These are phyloP conservation scores for Macrotyloma uniflorum DNA, from an alignment of 306 rosid genomes.

Conservation along the genomic window DNA sequence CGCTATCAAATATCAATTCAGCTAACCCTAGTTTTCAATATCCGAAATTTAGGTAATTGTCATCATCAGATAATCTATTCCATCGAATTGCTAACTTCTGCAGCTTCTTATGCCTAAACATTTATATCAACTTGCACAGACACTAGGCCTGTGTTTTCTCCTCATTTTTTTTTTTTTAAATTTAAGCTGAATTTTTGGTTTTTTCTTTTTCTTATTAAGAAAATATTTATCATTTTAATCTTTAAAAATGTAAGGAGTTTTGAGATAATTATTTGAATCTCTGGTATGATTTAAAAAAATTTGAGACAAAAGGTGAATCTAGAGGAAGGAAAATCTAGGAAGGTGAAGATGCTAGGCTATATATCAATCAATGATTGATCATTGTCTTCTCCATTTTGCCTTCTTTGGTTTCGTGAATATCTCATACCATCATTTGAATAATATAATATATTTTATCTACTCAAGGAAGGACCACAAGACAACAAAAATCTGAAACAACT, in stretches of 20 bases:
- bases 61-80: conserved; percentile 22
- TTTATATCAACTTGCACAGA: not conserved
- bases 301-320: not conserved
- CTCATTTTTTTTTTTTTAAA: not conserved
- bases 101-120: not conserved
- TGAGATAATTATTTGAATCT: too few species aligned
- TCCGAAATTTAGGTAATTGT: conserved; percentile 34
- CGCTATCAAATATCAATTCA: conserved; percentile 33
- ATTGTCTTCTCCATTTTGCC: conserved; percentile 7
- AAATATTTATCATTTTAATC: too few species aligned
- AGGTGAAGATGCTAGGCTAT: conserved; percentile 3
- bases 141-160: not conserved
- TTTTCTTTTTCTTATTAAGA: too few species aligned
- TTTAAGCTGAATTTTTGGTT: too few species aligned
- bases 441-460: not conserved
- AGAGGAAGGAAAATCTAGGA: not conserved
- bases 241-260: too few species aligned
- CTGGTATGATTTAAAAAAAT: not conserved
- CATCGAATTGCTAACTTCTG: not conserved
- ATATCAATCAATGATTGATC: conserved; percentile 20
- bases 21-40: conserved; percentile 2
- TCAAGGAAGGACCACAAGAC: conserved; percentile 21
- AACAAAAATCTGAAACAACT: conserved; percentile 12
- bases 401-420: conserved; percentile 23
- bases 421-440: not conserved